Conservation (phyloP, 2,329 filamentous ascomycete species). For the Cytospora chrysosperma region DNA sequence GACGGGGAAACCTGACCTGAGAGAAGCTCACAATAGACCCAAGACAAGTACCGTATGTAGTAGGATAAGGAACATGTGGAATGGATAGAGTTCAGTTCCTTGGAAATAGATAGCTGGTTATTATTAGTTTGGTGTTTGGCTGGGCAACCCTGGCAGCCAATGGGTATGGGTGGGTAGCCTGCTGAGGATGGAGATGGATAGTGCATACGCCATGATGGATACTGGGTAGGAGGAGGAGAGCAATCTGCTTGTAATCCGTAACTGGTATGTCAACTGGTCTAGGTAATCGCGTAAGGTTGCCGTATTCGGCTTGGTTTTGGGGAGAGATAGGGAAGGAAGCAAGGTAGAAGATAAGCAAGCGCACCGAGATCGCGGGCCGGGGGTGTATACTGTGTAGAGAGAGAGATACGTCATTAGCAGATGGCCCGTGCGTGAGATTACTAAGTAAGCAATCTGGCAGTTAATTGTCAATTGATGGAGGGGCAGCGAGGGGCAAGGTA, state of each 20-base stretch:
- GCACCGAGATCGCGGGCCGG: background rate
- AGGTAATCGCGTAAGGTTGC: background rate
- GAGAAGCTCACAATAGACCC: background rate
- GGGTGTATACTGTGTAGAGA: too few relatives aligned
- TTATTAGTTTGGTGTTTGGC: background rate
- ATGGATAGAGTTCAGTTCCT: background rate
- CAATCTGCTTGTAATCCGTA: background rate
- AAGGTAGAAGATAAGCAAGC: background rate
- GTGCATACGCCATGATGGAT: too few relatives aligned
- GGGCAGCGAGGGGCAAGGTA: background rate
- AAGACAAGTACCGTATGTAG: background rate
- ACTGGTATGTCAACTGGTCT: too few relatives aligned
- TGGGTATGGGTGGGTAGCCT: background rate
- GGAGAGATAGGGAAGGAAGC: background rate
- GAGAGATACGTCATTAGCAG: background rate
- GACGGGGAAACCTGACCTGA: background rate
- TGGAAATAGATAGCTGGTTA: background rate
- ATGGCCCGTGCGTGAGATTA: background rate
- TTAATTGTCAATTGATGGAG: too few relatives aligned
- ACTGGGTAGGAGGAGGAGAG: background rate
- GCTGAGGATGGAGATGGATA: too few relatives aligned
- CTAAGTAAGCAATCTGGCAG: too few relatives aligned
- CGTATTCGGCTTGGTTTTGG: background rate
- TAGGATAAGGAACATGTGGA: background rate
- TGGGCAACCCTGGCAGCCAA: background rate